These are phyloP conservation scores for Sclerotinia sclerotiorum DNA, from an alignment of 2,329 filamentous ascomycete genomes.

Conservation along the genomic window DNA sequence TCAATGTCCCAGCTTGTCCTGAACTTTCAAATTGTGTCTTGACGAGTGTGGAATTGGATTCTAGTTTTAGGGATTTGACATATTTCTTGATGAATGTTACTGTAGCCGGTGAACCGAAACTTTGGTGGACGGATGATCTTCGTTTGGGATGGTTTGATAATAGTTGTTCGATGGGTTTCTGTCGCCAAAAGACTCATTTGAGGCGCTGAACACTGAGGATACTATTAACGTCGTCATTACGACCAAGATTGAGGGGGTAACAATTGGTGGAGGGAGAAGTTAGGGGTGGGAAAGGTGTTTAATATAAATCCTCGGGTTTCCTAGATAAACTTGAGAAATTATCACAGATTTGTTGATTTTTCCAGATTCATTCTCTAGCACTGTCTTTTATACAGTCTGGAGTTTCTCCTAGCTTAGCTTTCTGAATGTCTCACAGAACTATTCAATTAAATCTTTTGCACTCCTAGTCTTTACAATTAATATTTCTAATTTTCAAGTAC, in stretches of 20 bases:
- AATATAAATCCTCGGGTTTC: no score
- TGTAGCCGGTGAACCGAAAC: slow-evolving; percentile 42
- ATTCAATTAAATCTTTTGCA: no score
- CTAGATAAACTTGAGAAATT: no score
- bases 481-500: no score
- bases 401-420: no score
- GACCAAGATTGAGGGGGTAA: neutral
- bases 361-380: no score
- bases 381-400: no score
- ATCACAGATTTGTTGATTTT: no score
- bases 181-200: slow-evolving; percentile 39
- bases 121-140: slow-evolving; percentile 51
- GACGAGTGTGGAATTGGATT: slow-evolving; percentile 33
- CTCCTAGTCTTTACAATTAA: no score
- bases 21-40: slow-evolving; percentile 39
- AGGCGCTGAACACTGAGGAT: neutral
- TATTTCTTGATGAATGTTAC: slow-evolving; percentile 46
- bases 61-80: slow-evolving; percentile 41
- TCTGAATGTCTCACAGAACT: no score
- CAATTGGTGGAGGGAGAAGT: no score
- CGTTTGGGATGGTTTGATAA: slow-evolving; percentile 47
- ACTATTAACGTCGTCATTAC: neutral
- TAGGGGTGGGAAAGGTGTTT: no score
- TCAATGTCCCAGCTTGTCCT: slow-evolving; percentile 40
- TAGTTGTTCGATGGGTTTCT: slow-evolving; percentile 43